A percentile compares a stretch with the other conserved stretches of the same genome.
phyloP scores from a whole-genome alignment of 805 yeast species.

The Metschnikowia cubensis region DNA sequence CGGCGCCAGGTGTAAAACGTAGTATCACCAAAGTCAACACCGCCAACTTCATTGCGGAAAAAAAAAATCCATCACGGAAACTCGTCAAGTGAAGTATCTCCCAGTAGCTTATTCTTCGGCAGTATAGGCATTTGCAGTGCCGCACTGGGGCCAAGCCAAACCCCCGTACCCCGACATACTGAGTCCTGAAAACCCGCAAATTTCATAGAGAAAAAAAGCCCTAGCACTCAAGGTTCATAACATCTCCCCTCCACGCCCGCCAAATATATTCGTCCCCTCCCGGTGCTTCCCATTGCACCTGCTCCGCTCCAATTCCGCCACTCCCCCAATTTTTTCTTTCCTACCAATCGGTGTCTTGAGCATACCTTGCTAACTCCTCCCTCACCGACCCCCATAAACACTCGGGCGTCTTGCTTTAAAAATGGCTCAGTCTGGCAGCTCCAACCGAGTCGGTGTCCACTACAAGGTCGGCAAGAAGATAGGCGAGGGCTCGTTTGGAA shows the following conservation, averaged over 20 bases:
- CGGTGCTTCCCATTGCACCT: neutral
- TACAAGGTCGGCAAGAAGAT: conserved; percentile 95
- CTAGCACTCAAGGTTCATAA: neutral
- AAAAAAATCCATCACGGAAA: too few species aligned
- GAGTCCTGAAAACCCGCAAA: conserved; percentile 4
- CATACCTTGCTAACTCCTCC: neutral
- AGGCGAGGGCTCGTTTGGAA: conserved; percentile 98
- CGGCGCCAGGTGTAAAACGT: too few species aligned
- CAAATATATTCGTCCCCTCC: neutral
- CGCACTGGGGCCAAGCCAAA: conserved; percentile 2
- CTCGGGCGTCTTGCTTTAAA: neutral
- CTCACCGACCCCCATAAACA: neutral
- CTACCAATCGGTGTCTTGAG: neutral
- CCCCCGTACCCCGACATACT: conserved; percentile 5
- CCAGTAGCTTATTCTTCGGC: neutral
- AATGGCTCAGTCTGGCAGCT: conserved; percentile 41
- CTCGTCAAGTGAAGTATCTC: neutral
- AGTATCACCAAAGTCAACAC: too few species aligned
- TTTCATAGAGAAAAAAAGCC: conserved; percentile 2
- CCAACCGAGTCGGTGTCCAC: conserved; percentile 86
- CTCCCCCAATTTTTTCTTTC: too few species aligned
- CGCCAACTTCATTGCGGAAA: too few species aligned
- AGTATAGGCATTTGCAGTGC: neutral
- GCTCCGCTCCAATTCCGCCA: neutral
- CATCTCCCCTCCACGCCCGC: neutral